Percentiles rank a stretch among this genome's conserved stretches.
phyloP scores from a whole-genome alignment of 2,329 filamentous ascomycete genomes.

The Colletotrichum sp. region DNA sequence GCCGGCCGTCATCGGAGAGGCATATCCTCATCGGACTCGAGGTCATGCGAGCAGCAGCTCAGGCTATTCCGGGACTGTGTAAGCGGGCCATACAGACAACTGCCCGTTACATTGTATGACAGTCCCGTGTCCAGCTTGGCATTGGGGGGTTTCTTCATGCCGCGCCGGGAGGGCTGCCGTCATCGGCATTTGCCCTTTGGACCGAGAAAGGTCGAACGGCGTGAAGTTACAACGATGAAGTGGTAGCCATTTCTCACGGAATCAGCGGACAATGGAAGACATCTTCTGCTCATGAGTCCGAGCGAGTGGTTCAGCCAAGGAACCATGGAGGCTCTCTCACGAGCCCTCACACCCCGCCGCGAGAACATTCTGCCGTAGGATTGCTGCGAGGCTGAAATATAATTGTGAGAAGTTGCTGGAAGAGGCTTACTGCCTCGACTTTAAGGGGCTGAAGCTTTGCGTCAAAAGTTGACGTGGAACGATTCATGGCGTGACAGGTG shows the following conservation, averaged over 20 bases:
- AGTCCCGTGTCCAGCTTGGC: not conserved
- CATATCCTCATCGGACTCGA: not conserved
- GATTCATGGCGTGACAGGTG: not conserved
- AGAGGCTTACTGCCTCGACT: not conserved
- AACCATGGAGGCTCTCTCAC: not conserved
- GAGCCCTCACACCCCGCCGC: not conserved
- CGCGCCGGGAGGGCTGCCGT: not conserved
- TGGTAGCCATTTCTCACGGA: not conserved
- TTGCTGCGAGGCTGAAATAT: not conserved
- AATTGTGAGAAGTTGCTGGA: not conserved
- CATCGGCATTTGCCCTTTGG: not conserved
- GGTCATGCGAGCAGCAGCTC: not conserved
- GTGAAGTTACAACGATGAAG: not conserved
- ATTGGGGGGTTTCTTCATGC: not conserved
- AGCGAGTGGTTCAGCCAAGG: conserved; percentile 4
- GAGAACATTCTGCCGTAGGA: not conserved
- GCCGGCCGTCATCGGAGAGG: not conserved
- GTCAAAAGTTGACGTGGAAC: not conserved
- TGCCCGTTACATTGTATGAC: not conserved
- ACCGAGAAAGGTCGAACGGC: not conserved
- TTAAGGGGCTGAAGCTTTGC: not conserved
- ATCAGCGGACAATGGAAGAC: not conserved
- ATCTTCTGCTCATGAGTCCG: not conserved
- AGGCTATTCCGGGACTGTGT: not conserved
- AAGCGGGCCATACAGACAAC: not conserved